A percentile compares a stretch with the other conserved stretches of the same genome.
Conservation (phyloP, 257 asterid genomes). For the Nyctanthes arbortristis region DNA sequence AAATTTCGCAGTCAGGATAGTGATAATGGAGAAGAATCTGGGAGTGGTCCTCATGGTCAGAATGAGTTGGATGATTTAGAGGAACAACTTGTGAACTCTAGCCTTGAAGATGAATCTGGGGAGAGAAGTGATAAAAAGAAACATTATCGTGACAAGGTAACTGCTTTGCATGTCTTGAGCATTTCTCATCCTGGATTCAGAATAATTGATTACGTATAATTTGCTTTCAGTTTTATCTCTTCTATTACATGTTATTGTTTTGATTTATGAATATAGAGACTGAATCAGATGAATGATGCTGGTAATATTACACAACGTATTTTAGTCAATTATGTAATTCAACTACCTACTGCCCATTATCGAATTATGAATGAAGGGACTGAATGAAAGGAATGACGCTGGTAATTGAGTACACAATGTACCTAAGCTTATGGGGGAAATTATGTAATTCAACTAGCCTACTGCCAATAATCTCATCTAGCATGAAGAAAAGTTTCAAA, state of each 20-base stretch:
- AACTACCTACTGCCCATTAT: neutral
- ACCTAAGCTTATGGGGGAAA: neutral
- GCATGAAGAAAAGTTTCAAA: neutral
- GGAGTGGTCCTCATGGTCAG: conserved; percentile 19
- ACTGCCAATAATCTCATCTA: neutral
- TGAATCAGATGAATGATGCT: conserved; percentile 2
- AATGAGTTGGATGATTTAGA: conserved; percentile 50
- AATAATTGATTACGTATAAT: neutral
- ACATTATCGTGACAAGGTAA: conserved; percentile 68
- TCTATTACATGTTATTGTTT: neutral
- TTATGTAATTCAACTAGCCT: neutral
- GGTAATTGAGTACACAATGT: conserved; percentile 3
- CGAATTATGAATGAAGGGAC: neutral
- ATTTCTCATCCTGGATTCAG: conserved; percentile 5
- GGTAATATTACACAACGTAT: neutral
- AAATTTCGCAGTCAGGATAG: conserved; percentile 29
- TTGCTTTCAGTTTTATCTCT: neutral
- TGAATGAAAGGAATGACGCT: conserved; percentile 3
- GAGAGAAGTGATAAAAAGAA: conserved; percentile 57
- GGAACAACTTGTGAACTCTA: conserved; percentile 49
- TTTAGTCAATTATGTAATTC: neutral
- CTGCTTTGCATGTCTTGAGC: conserved; percentile 4
- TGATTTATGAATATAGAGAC: neutral
- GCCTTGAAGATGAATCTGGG: conserved; percentile 51
- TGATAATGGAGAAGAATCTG: conserved; percentile 26